Evolutionary conservation across 148 eudicot species (phyloP), one percentile per base, ranked within the genome.

Genomic region (Polygonum aviculare): DNA sequence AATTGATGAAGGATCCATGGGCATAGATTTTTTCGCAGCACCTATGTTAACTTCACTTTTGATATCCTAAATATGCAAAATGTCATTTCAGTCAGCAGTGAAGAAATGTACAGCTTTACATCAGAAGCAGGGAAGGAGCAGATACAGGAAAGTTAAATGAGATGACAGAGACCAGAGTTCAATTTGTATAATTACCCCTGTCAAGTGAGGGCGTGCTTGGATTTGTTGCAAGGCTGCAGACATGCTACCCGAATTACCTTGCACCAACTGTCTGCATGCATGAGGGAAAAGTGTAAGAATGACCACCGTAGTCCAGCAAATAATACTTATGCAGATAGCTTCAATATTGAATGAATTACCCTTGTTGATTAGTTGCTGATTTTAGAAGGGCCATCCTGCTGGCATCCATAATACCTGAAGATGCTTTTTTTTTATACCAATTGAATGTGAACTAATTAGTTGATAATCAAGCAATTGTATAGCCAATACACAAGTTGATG

Each of bases 181-280:
- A 21, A 60, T 73, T 47, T 35, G 51, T 49, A 78, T 78, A 80
- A 76, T 83, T 84, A 95, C 99, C 69, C 84, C 76, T 19, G 84
- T 73, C 86, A 95, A 65, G 79, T 89, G 96, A 71, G 93, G 85
- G 9, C 97, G 86, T 21, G 93, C 87, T 80, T 91, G 98, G 69
- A 95, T 92, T 84, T 90, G 99, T 87, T 90, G 99, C 87, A 95
- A 87, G 75, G 94, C 89, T 9, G 90, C 85, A 70, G 97, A 87
- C 94, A 92, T 86, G 83, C 82, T 77, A 77, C 94, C 96, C 51
- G 99, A 85, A 81, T 85, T 90, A 19, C 91, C 90, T 83, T 90
- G 99, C 41, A 85, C 84, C 84, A 92, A 84, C 88, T 92, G 97
- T 78, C 99, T 95, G 97, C 84, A 85, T 81, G 84, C 84, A 86